Evolutionary conservation across 257 asterid genomes (phyloP), one percentile per base, ranked within the genome.

Genomic region (Rhazya stricta): DNA sequence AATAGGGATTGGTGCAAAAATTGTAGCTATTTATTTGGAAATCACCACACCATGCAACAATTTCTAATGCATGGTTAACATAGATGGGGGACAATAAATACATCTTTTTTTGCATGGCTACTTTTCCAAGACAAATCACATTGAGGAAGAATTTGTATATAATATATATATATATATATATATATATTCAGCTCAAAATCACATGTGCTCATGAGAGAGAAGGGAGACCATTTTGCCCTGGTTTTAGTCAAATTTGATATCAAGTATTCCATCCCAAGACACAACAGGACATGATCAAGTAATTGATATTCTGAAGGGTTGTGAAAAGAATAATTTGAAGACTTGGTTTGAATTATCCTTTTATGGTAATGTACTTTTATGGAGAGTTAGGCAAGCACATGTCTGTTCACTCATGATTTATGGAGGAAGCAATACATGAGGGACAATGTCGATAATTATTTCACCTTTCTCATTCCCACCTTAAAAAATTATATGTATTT

Each of bases 1-100:
- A 60, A 51, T 51, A 32, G 73, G 79, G 79, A 75, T 75, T 75
- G 39, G 72, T 50, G 73, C 37, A 36, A n/a, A 11, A 75, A 30
- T 5, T 63, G 48, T 21, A 21, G 8, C 32, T 63, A 6, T 19
- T 43, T 41, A 45, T 74, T 34, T 63, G 37, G 71, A 43, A 61
- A 62, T 58, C 32, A 41, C 25, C 50, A 15, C 5, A 1, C 25
- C 34, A 36, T 42, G 42, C 61, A 46, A 41, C 37, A n/a, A 54
- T 53, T 36, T 46, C 72, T 60, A n/a, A 61, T 42, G 67, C 58
- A 27, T 34, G 70, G 60, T 74, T 60, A 32, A 43, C 77, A 46
- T 15, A 30, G 78, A 21, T 34, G 72, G 79, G 74, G 66, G 57
- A 67, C 74, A 76, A 32, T 36, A 37, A 67, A 51, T 76, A 58